These are phyloP conservation scores for Hericium rajendrae DNA, from an alignment of 768 basidiomycete genomes.

Conservation along the genomic window DNA sequence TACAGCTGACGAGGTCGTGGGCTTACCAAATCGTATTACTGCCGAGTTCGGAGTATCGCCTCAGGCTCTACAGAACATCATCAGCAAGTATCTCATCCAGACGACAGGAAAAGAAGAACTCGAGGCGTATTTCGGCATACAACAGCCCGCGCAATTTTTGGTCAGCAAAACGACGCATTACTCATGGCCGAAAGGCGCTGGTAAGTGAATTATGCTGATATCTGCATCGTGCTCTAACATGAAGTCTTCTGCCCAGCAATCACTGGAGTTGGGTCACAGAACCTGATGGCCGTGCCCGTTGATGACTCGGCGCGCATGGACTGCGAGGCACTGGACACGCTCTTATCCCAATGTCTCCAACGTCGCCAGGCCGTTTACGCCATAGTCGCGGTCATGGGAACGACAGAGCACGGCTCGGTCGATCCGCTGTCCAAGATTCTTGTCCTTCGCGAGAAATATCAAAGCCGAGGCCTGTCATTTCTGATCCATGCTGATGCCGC, in stretches of 20 bases:
- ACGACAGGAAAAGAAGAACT: slow-evolving; percentile 26
- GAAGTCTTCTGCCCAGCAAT: slow-evolving; percentile 22
- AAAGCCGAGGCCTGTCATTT: slow-evolving; percentile 27
- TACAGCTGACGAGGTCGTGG: slow-evolving; percentile 21
- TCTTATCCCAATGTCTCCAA: slow-evolving; percentile 23
- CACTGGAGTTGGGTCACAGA: slow-evolving; percentile 32
- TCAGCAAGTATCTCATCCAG: slow-evolving; percentile 28
- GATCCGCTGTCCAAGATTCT: slow-evolving; percentile 32
- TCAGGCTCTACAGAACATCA: slow-evolving; percentile 20
- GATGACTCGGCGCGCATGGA: slow-evolving; percentile 29
- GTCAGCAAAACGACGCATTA: slow-evolving; percentile 30
- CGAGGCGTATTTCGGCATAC: slow-evolving; percentile 17
- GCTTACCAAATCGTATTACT: slow-evolving; percentile 26
- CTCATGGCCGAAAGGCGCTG: slow-evolving; percentile 39
- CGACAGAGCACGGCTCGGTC: slow-evolving; percentile 34
- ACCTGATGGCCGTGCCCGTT: slow-evolving; percentile 26
- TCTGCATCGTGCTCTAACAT: not conserved
- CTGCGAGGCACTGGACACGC: slow-evolving; percentile 17
- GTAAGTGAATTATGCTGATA: slow-evolving; percentile 19
- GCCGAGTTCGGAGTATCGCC: slow-evolving; percentile 26
- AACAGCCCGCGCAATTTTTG: slow-evolving; percentile 18
- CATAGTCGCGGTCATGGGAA: slow-evolving; percentile 34
- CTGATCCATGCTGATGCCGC: slow-evolving; percentile 36
- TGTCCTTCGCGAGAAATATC: slow-evolving; percentile 23
- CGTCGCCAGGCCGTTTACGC: slow-evolving; percentile 28